phyloP scores from a whole-genome alignment of 2,329 filamentous ascomycete species.

The Colletotrichum camelliae region DNA sequence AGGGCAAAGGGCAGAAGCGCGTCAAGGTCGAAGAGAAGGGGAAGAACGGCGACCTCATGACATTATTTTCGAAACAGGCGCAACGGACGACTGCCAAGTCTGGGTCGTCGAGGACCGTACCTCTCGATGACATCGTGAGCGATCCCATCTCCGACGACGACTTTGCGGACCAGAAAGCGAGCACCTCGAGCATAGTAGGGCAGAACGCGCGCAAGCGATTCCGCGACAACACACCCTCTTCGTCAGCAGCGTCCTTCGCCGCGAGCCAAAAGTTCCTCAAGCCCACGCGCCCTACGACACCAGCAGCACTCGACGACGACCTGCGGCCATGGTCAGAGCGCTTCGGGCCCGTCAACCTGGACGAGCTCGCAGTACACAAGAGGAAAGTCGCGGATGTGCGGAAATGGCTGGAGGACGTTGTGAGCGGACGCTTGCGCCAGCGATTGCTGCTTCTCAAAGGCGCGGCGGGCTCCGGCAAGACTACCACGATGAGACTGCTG shows the following conservation, averaged over 20 bases:
- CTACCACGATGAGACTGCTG: constrained; percentile 81
- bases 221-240: constrained; percentile 35
- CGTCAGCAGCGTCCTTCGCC: constrained; percentile 20
- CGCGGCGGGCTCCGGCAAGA: constrained; percentile 91
- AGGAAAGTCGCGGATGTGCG: constrained; percentile 89
- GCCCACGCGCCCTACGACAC: constrained; percentile 39
- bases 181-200: constrained; percentile 59
- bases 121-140: constrained; percentile 55
- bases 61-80: constrained; percentile 67
- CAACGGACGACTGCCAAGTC: constrained; percentile 43
- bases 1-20: constrained; percentile 37
- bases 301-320: constrained; percentile 52
- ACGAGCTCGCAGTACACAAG: constrained; percentile 93
- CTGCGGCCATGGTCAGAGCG: constrained; percentile 85
- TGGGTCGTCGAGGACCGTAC: constrained; percentile 33
- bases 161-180: constrained; percentile 54
- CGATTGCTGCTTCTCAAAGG: constrained; percentile 86
- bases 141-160: constrained; percentile 67
- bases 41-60: constrained; percentile 61
- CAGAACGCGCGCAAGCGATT: constrained; percentile 61
- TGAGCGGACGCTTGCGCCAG: constrained; percentile 69
- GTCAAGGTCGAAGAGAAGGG: constrained; percentile 52
- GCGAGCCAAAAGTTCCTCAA: constrained; percentile 59
- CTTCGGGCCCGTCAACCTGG: constrained; percentile 75
- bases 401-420: constrained; percentile 79